phyloP scores from a whole-genome alignment of 164 flowering plant species.

The Aristolochia fimbriata region DNA sequence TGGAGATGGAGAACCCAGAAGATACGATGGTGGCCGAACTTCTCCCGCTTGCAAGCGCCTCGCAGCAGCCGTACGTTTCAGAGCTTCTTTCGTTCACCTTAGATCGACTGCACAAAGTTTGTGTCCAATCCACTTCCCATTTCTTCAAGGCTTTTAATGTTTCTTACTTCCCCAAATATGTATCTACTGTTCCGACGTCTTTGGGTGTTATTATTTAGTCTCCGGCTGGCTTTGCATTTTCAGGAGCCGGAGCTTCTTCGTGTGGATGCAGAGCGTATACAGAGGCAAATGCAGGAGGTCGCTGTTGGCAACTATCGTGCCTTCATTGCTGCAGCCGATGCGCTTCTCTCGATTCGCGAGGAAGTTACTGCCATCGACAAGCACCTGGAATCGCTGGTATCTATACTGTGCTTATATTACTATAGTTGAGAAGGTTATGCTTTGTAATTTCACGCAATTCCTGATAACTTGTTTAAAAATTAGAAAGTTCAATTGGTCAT shows the following conservation, averaged over 20 bases:
- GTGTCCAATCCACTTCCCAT: background rate
- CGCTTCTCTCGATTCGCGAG: conserved; percentile 59
- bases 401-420: background rate
- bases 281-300: conserved; percentile 96
- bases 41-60: conserved; percentile 58
- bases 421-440: no score
- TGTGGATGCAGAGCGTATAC: conserved; percentile 90
- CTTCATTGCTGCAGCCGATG: conserved; percentile 90
- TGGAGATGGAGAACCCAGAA: conserved; percentile 16
- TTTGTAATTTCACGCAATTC: no score
- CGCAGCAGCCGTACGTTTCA: conserved; percentile 93
- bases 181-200: background rate
- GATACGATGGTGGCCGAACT: conserved; percentile 27
- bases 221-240: background rate
- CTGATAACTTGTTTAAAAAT: no score
- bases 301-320: conserved; percentile 93
- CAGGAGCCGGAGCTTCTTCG: conserved; percentile 95
- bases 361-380: conserved; percentile 71
- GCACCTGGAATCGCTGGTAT: conserved; percentile 83
- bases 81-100: conserved; percentile 99
- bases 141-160: no score
- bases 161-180: background rate
- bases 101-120: conserved; percentile 94
- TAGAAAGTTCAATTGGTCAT: no score
- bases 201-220: background rate